These are phyloP conservation scores for Gossypium ekmanianum DNA, from an alignment of 345 rosid species.

Conservation along the genomic window DNA sequence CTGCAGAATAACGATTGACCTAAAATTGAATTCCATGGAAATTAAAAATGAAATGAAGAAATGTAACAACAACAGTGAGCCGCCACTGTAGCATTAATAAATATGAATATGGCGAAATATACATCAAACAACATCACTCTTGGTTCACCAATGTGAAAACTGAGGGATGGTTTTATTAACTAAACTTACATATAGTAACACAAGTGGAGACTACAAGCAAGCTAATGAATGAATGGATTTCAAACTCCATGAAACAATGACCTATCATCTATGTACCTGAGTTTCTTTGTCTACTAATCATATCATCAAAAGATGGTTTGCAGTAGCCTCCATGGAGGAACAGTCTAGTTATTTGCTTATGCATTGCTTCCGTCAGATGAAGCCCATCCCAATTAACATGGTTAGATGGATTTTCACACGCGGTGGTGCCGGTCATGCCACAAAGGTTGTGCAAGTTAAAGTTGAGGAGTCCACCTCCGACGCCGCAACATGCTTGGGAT, in stretches of 20 bases:
- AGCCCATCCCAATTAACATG: slow-evolving; percentile 46
- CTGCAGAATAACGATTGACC: too few species aligned
- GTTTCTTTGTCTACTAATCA: slow-evolving; percentile 15
- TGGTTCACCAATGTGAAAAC: not conserved
- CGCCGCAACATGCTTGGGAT: slow-evolving; percentile 44
- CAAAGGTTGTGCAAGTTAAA: slow-evolving; percentile 32
- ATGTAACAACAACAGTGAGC: not conserved
- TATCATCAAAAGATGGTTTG: slow-evolving; percentile 27
- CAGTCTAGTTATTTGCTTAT: slow-evolving; percentile 20
- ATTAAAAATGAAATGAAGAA: not conserved
- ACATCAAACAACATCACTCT: not conserved
- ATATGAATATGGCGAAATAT: not conserved
- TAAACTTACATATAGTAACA: not conserved
- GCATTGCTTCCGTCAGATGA: slow-evolving; percentile 43
- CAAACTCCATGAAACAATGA: not conserved
- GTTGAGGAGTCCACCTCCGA: slow-evolving; percentile 31
- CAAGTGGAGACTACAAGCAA: not conserved
- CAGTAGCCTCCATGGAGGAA: slow-evolving; percentile 32
- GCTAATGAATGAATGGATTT: not conserved
- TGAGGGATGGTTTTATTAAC: not conserved
- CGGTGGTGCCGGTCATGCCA: slow-evolving; percentile 23
- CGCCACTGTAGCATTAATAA: not conserved
- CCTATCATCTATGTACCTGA: not conserved
- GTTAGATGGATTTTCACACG: slow-evolving; percentile 23
- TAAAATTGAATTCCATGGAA: not conserved